phyloP scores from a whole-genome alignment of 2,329 filamentous ascomycete species.

The Aspergillus costaricaensis region DNA sequence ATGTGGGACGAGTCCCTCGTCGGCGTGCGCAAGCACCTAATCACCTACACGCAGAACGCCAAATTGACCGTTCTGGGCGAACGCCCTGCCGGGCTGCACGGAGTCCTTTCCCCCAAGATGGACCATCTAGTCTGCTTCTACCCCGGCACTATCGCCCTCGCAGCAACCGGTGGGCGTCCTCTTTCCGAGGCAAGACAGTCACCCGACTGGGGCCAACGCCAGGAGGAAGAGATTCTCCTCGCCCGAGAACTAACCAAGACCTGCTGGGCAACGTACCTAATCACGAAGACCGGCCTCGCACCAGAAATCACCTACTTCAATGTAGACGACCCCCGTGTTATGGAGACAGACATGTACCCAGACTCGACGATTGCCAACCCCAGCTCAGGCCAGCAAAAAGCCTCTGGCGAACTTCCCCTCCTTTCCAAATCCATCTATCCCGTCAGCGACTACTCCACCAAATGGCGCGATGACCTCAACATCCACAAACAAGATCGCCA shows the following conservation, averaged over 20 bases:
- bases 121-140: slow-evolving; percentile 98
- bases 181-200: slow-evolving; percentile 73
- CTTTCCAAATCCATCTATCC: slow-evolving; percentile 39
- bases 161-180: slow-evolving; percentile 74
- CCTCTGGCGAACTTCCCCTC: slow-evolving; percentile 31
- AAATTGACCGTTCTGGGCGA: slow-evolving; percentile 90
- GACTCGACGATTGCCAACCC: slow-evolving; percentile 33
- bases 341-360: slow-evolving; percentile 42
- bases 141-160: slow-evolving; percentile 91
- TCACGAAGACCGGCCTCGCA: slow-evolving; percentile 85
- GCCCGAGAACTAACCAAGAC: slow-evolving; percentile 92
- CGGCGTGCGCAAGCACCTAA: slow-evolving; percentile 86
- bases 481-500: slow-evolving; percentile 83
- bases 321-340: slow-evolving; percentile 66
- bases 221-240: slow-evolving; percentile 84
- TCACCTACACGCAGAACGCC: slow-evolving; percentile 81
- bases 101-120: slow-evolving; percentile 80
- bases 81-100: slow-evolving; percentile 70
- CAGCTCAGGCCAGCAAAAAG: slow-evolving; percentile 30
- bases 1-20: slow-evolving; percentile 88
- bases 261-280: slow-evolving; percentile 97
- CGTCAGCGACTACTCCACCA: slow-evolving; percentile 24
- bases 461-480: slow-evolving; percentile 75
- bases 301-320: slow-evolving; percentile 93
- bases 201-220: slow-evolving; percentile 71